Percentiles rank a stretch among this genome's conserved stretches.
Conservation (phyloP, 345 rosid genomes). For the Ceriops decandra region DNA sequence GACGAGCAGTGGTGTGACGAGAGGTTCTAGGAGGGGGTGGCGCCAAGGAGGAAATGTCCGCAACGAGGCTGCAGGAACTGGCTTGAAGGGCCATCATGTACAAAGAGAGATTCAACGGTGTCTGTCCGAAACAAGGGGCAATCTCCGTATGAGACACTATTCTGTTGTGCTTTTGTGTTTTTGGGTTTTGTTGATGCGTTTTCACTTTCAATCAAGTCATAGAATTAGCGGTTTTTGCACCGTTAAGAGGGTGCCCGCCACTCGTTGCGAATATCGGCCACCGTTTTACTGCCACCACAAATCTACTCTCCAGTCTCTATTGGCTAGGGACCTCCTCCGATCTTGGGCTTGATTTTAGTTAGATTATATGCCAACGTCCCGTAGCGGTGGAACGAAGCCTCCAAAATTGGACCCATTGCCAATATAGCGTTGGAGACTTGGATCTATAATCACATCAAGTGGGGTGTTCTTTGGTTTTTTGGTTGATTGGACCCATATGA, state of each 20-base stretch:
- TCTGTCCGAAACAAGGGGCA: neutral
- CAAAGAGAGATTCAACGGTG: neutral
- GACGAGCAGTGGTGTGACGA: constrained; percentile 24
- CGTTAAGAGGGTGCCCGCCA: neutral
- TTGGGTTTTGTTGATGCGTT: neutral
- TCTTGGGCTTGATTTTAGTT: no score
- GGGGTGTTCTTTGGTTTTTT: no score
- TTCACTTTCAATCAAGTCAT: neutral
- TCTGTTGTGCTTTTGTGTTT: neutral
- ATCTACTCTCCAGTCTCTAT: no score
- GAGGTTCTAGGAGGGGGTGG: constrained; percentile 35
- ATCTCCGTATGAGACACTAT: neutral
- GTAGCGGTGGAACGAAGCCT: no score
- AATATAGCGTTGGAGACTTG: no score
- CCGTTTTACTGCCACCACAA: no score
- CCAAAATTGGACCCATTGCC: no score
- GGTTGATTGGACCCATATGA: no score
- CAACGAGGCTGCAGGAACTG: constrained; percentile 37
- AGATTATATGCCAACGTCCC: no score
- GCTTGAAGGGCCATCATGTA: constrained; percentile 46
- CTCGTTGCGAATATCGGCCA: constrained; percentile 15
- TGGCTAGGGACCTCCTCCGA: no score
- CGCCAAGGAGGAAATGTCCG: constrained; percentile 34
- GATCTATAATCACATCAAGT: no score
- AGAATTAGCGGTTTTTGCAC: neutral